Conservation (phyloP, 2,329 filamentous ascomycete species). For the Scolecobasidium constrictum region DNA sequence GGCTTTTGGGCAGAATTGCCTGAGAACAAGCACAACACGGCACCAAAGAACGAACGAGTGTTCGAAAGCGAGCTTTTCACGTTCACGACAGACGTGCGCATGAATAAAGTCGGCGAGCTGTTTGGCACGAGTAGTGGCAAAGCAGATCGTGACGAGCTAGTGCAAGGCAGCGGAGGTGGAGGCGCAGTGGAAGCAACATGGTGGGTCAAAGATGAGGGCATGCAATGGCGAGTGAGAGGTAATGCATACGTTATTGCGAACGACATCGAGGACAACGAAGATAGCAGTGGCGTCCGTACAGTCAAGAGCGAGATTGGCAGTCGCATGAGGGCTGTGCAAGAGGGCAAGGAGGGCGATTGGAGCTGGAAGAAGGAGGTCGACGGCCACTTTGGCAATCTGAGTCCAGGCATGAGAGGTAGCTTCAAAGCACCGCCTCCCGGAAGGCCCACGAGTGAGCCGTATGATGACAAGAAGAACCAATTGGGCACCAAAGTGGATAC, state of each 20-base stretch:
- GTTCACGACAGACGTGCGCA: conserved; percentile 80
- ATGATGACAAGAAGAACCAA: conserved; percentile 31
- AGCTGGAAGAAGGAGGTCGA: conserved; percentile 71
- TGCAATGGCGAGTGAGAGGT: conserved; percentile 77
- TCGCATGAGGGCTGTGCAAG: conserved; percentile 49
- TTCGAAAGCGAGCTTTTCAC: conserved; percentile 71
- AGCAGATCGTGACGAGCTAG: conserved; percentile 30
- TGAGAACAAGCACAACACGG: conserved; percentile 60
- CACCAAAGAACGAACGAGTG: conserved; percentile 55
- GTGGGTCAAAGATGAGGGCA: conserved; percentile 57
- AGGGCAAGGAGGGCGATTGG: conserved; percentile 45
- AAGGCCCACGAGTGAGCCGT: conserved; percentile 33
- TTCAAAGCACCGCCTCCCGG: conserved; percentile 47
- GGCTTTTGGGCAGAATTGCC: conserved; percentile 72
- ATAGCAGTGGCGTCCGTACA: conserved; percentile 43
- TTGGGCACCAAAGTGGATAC: conserved; percentile 57
- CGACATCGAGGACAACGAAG: conserved; percentile 47
- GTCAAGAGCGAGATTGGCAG: conserved; percentile 49
- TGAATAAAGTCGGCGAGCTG: conserved; percentile 72
- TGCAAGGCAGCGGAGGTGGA: conserved; percentile 48
- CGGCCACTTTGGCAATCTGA: conserved; percentile 81
- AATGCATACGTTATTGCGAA: conserved; percentile 62
- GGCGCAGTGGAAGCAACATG: conserved; percentile 72
- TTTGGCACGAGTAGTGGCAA: conserved; percentile 40
- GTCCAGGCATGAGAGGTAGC: conserved; percentile 65